Percentiles rank a stretch among this genome's conserved stretches.
phyloP scores from a whole-genome alignment of 345 rosid species.

The Punica granatum region DNA sequence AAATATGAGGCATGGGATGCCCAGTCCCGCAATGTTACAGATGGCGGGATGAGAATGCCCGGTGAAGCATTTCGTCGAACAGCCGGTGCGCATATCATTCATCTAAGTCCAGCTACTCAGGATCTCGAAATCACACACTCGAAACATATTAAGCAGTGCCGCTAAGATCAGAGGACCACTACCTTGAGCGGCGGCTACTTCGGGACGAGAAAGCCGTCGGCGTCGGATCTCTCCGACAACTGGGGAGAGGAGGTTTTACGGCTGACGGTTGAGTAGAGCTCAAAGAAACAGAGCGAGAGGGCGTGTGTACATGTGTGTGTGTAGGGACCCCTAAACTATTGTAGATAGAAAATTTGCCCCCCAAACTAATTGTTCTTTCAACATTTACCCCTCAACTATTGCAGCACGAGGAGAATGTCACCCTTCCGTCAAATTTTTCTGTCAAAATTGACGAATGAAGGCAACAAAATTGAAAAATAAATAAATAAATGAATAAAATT shows the following conservation, averaged over 20 bases:
- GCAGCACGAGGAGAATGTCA: no score
- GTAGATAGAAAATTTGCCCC: no score
- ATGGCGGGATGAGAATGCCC: not conserved
- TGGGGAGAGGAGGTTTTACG: not conserved
- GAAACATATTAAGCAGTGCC: not conserved
- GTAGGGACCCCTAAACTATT: no score
- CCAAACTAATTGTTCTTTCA: no score
- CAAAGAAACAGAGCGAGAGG: not conserved
- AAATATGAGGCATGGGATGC: not conserved
- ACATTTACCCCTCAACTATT: no score
- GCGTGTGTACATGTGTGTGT: no score
- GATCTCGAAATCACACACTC: not conserved
- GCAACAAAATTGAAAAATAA: no score
- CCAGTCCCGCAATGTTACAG: not conserved
- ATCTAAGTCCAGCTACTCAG: not conserved
- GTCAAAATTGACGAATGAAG: no score
- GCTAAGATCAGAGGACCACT: not conserved
- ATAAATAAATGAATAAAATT: no score
- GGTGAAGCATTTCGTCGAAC: conserved; percentile 6
- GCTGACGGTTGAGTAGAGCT: not conserved
- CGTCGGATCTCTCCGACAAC: not conserved
- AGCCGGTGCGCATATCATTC: not conserved
- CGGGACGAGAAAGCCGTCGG: not conserved
- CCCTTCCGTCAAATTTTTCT: no score
- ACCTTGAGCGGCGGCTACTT: not conserved